Base-by-base conservation (phyloP, 192 early-diverging fungal species). In the Linnemannia hyalina region DNA sequence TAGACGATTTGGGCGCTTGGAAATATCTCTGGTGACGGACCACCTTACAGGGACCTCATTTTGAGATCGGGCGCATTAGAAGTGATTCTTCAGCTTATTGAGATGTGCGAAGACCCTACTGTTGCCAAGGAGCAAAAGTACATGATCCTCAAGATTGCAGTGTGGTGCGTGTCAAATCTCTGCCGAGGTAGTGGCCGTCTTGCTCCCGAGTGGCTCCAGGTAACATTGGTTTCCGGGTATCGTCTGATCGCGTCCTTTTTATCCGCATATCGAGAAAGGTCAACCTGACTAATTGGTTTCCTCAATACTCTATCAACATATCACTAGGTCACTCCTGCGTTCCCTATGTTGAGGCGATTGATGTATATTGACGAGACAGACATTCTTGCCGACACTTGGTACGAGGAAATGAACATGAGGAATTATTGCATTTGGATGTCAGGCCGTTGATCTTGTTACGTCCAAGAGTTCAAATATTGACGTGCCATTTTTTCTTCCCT, bases 1-100 rank as follows among this genome's bases (percentile, higher is more conserved):
- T 79, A 86, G 84, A 86, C 84, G 0, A 86, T 86, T 60, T 86
- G 84, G 84, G 84, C 84, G 6, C 76, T 86, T 41, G 84, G 84
- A 68, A 86, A 86, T 35, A 86, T 86, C 20, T 86, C 84, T n/a
- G 84, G 84, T 15, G 84, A 86, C 70, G 84, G 84, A 22, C 84
- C 84, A 15, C 84, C 84, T 13, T 86, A 81, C 32, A 69, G 84
- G 32, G 84, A 86, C 54, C 84, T 86, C 23, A 86, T 86, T 54
- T 70, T 86, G 9, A 44, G 76, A 69, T 86, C 84, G 1, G 84
- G 84, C 8, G 84, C 84, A 16, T 68, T 86, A 54, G 84, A 86
- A 4, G 80, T 86, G 44, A 86, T 86, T 20, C 47, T 86, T 32
- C 80, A 80, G 26, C 76, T 86, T 13, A 86, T 86, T 20, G 79